Evolutionary conservation across 805 yeast species (phyloP).

Genomic region (Schizosaccharomyces osmophilus): DNA sequence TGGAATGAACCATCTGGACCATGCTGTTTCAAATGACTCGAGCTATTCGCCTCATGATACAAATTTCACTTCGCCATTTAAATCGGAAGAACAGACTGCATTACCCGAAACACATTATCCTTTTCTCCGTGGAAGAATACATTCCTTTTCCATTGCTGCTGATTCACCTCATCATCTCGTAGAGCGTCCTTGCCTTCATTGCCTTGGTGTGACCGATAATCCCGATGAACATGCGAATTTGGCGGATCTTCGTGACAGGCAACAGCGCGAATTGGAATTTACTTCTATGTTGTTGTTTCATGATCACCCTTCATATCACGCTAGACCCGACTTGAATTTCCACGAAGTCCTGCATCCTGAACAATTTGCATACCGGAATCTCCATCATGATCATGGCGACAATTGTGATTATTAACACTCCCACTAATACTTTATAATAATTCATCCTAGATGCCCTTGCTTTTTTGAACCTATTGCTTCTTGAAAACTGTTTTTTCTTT

Average conservation of each 20-base stretch:
- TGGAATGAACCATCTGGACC: no score
- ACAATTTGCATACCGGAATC: neutral
- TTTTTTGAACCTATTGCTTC: no score
- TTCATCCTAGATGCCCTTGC: no score
- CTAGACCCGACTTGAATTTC: neutral
- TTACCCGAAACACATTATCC: neutral
- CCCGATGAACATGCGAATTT: neutral
- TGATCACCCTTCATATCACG: neutral
- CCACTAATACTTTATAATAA: no score
- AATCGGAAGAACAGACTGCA: no score
- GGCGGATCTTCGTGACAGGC: neutral
- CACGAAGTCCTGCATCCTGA: neutral
- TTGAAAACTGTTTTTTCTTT: no score
- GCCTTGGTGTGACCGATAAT: neutral
- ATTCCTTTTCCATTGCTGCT: neutral
- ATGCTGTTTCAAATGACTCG: no score
- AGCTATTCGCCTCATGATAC: no score
- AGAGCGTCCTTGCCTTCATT: neutral
- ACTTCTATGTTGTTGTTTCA: neutral
- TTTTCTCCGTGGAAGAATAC: neutral
- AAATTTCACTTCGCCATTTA: no score
- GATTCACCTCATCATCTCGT: neutral
- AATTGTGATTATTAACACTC: no score
- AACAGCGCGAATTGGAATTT: neutral
- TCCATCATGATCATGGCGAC: neutral